Conservation (phyloP, 306 rosid species). For the Geum urbanum region DNA sequence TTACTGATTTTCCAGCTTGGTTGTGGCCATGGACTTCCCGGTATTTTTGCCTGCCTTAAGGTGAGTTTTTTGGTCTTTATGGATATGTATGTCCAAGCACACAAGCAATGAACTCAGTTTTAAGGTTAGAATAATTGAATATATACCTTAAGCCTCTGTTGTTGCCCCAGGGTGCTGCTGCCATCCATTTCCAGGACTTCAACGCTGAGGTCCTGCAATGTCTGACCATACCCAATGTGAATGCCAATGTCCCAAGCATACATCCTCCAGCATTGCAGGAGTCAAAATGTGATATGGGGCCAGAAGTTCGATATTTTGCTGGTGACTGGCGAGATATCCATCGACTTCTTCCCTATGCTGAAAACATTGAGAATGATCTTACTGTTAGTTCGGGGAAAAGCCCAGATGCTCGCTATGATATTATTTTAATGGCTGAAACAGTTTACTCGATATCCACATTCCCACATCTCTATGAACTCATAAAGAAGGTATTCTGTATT, state of each 20-base stretch:
- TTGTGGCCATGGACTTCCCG: constrained; percentile 96
- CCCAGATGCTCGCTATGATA: constrained; percentile 57
- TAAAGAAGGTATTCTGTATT: constrained; percentile 58
- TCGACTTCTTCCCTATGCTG: constrained; percentile 53
- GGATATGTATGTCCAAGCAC: too few species aligned
- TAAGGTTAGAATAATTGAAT: background rate
- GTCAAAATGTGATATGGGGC: constrained; percentile 26
- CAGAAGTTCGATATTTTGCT: constrained; percentile 65
- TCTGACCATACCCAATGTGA: constrained; percentile 76
- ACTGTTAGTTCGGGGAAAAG: constrained; percentile 11
- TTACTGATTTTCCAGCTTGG: constrained; percentile 68
- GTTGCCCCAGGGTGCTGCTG: constrained; percentile 63
- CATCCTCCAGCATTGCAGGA: constrained; percentile 25
- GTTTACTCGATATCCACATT: constrained; percentile 73
- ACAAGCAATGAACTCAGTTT: background rate
- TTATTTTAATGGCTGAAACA: constrained; percentile 94
- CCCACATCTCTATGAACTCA: constrained; percentile 68
- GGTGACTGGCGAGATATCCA: constrained; percentile 94
- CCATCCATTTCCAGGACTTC: constrained; percentile 91
- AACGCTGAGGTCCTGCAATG: constrained; percentile 75
- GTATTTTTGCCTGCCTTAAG: constrained; percentile 78
- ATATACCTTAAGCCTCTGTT: constrained; percentile 20
- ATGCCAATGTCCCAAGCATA: constrained; percentile 43
- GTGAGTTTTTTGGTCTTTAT: constrained; percentile 34
- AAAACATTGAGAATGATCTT: constrained; percentile 23